phyloP scores from a whole-genome alignment of 1,284 basidiomycete genomes.

The Tylopilus sp. region DNA sequence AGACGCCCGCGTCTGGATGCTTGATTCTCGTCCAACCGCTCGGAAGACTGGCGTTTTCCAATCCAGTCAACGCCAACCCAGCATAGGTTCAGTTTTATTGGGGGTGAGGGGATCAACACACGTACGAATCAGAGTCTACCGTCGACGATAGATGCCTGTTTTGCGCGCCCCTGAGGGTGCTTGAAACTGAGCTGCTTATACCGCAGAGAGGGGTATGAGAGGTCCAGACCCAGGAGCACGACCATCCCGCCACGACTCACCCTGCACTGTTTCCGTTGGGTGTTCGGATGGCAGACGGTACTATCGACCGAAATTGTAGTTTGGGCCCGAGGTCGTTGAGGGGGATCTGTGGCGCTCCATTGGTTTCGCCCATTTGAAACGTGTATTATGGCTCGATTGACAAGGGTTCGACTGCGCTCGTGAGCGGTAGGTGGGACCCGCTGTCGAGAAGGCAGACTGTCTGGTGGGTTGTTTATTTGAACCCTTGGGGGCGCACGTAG shows the following conservation, averaged over 20 bases:
- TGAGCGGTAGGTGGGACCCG: neutral
- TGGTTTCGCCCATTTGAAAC: conserved; percentile 6
- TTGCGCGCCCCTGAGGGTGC: conserved; percentile 20
- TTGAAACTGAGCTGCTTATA: conserved; percentile 7
- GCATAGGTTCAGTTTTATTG: neutral
- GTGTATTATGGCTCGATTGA: neutral
- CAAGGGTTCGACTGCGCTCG: neutral
- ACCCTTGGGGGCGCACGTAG: neutral
- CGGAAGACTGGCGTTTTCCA: conserved; percentile 7
- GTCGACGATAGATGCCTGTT: neutral
- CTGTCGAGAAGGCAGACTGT: neutral
- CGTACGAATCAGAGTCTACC: conserved; percentile 12
- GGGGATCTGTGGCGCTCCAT: neutral
- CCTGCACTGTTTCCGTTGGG: neutral
- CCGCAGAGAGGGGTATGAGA: neutral
- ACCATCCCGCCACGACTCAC: conserved; percentile 3
- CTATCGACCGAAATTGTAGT: conserved; percentile 7
- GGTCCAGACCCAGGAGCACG: neutral
- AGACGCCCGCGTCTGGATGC: conserved; percentile 30
- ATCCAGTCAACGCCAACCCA: neutral
- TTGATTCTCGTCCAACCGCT: conserved; percentile 25
- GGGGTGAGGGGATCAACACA: too few species aligned
- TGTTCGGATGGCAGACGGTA: conserved; percentile 17
- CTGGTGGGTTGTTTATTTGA: neutral
- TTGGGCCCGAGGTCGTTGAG: conserved; percentile 3